phyloP scores from a whole-genome alignment of 768 basidiomycete genomes.

The Paxillus ammoniavirescens region DNA sequence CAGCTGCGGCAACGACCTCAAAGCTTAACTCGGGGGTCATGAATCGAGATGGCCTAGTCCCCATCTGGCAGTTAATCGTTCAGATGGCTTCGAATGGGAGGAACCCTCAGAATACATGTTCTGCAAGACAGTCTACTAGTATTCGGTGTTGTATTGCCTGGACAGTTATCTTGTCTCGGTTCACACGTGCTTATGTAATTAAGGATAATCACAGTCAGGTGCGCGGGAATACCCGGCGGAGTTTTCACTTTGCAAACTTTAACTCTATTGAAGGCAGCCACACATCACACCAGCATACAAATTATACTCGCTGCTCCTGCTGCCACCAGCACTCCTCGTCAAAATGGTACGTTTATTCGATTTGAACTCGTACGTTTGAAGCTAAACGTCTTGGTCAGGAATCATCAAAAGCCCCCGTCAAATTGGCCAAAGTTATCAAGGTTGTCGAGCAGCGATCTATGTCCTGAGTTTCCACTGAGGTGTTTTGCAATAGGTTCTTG shows the following conservation, averaged over 20 bases:
- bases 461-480: not conserved
- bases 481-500: conserved; percentile 70
- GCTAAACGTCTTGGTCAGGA: conserved; percentile 43
- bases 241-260: conserved; percentile 18
- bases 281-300: too few species aligned
- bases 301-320: not conserved
- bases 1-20: too few species aligned
- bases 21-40: too few species aligned
- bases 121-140: too few species aligned
- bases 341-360: conserved; percentile 22
- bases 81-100: too few species aligned
- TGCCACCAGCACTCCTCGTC: conserved; percentile 5
- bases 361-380: not conserved
- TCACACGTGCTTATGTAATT: too few species aligned
- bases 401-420: conserved; percentile 88
- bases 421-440: conserved; percentile 98
- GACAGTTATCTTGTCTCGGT: too few species aligned
- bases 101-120: too few species aligned
- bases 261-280: conserved; percentile 10
- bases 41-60: too few species aligned
- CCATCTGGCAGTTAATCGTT: too few species aligned
- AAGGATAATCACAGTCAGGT: too few species aligned
- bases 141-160: too few species aligned
- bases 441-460: conserved; percentile 38
- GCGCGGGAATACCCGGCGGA: conserved; percentile 21